These are phyloP conservation scores for Gentiana macrophylla DNA, from an alignment of 257 asterid genomes.

Conservation along the genomic window DNA sequence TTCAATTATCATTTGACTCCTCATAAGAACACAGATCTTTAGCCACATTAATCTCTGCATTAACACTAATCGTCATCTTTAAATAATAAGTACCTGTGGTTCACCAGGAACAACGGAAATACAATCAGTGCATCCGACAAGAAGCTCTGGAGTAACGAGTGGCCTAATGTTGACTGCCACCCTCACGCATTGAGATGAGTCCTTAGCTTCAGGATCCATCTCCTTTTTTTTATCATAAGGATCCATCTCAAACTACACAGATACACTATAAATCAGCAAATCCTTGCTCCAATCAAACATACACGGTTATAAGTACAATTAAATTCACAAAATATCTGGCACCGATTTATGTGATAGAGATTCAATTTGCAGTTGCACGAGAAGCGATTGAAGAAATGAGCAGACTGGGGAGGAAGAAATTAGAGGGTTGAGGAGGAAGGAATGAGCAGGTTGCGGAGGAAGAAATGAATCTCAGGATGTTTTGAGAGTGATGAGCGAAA, in stretches of 20 bases:
- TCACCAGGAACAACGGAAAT: constrained; percentile 60
- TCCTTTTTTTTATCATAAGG: too few species aligned
- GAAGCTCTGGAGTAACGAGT: constrained; percentile 81
- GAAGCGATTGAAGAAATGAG: neutral
- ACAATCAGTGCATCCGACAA: constrained; percentile 85
- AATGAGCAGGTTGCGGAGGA: neutral
- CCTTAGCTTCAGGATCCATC: constrained; percentile 28
- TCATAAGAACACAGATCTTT: neutral
- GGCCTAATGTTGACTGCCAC: constrained; percentile 89
- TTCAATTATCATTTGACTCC: constrained; percentile 1
- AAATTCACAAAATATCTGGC: neutral
- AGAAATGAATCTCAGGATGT: neutral
- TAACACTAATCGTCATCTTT: neutral
- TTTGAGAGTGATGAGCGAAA: neutral
- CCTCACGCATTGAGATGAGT: constrained; percentile 63
- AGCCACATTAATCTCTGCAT: neutral
- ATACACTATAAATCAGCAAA: too few species aligned
- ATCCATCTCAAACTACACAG: too few species aligned
- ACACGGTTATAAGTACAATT: neutral
- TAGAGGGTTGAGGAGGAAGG: too few species aligned
- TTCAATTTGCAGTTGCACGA: neutral
- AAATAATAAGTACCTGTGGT: constrained; percentile 52
- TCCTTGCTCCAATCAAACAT: constrained; percentile 2
- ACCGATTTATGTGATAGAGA: neutral
- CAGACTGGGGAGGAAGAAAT: too few species aligned